These are phyloP conservation scores for Symbiodinium natans DNA, from an alignment of 73 alveolate genomes.

Conservation along the genomic window DNA sequence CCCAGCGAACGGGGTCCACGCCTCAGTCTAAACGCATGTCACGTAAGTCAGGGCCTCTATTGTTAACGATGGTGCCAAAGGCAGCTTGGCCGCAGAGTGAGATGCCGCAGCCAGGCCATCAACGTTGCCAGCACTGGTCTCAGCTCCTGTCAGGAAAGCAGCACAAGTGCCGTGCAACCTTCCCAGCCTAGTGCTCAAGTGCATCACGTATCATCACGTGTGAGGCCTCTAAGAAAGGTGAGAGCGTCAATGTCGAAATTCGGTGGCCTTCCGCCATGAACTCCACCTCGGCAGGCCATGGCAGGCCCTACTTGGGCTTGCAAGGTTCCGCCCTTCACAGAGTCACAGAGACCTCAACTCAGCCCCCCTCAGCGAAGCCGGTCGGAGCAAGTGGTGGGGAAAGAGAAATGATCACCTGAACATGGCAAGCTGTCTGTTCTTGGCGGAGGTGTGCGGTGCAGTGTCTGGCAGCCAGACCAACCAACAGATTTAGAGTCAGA, in stretches of 20 bases:
- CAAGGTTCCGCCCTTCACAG: too few species aligned
- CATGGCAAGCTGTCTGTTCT: too few species aligned
- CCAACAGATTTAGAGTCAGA: too few species aligned
- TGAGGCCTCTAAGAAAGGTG: not conserved
- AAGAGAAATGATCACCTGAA: slow-evolving; percentile 24
- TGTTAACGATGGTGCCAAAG: not conserved
- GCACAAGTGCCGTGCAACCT: not conserved
- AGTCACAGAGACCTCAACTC: not conserved
- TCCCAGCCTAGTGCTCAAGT: not conserved
- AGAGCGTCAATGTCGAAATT: slow-evolving; percentile 30
- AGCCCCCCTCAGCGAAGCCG: slow-evolving; percentile 7
- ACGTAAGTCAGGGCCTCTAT: not conserved
- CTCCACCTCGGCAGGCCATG: slow-evolving; percentile 2
- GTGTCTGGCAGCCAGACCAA: too few species aligned
- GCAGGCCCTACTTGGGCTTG: too few species aligned
- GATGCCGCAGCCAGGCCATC: slow-evolving; percentile 37
- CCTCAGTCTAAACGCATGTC: not conserved
- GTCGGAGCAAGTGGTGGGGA: slow-evolving; percentile 57
- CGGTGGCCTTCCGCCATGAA: slow-evolving; percentile 88
- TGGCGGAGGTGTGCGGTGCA: too few species aligned
- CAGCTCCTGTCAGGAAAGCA: slow-evolving; percentile 9
- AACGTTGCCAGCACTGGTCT: slow-evolving; percentile 23
- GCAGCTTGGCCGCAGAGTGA: slow-evolving; percentile 16
- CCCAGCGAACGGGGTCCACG: slow-evolving; percentile 57
- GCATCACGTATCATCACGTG: not conserved